phyloP scores from a whole-genome alignment of 2,329 filamentous ascomycete genomes.

The Clarireedia hainanense region DNA sequence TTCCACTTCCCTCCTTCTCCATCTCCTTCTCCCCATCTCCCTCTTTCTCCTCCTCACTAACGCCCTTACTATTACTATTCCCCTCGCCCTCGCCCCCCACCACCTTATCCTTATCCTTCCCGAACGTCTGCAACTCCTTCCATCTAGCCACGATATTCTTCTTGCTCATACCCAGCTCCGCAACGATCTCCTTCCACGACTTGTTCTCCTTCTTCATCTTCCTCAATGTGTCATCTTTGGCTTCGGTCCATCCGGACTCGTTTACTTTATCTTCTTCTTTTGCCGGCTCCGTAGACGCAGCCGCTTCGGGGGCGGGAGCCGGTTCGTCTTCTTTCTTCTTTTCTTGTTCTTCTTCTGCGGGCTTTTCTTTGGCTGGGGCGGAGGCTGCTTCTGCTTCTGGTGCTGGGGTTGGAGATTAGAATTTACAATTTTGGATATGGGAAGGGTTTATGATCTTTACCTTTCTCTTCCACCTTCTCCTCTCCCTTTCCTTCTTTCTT shows the following conservation, averaged over 20 bases:
- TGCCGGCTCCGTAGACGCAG: neutral
- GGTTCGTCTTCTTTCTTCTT: neutral
- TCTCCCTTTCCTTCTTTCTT: constrained; percentile 4
- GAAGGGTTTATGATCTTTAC: neutral
- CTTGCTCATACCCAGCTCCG: constrained; percentile 9
- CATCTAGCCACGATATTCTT: constrained; percentile 13
- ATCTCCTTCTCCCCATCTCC: neutral
- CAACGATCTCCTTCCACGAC: constrained; percentile 21
- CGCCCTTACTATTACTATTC: neutral
- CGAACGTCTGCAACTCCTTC: constrained; percentile 10
- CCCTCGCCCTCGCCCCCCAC: neutral
- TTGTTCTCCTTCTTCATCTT: constrained; percentile 22
- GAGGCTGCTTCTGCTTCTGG: neutral
- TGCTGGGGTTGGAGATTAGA: neutral
- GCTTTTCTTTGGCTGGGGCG: neutral
- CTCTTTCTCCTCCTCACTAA: neutral
- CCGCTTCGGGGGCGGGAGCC: neutral
- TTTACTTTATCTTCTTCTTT: neutral
- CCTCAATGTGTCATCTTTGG: constrained; percentile 22
- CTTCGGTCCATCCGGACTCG: constrained; percentile 17
- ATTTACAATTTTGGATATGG: too few relatives aligned
- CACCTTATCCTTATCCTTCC: too few relatives aligned
- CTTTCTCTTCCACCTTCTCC: neutral
- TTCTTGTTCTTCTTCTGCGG: neutral
- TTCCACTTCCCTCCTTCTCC: neutral